Evolutionary conservation across 495 filamentous ascomycete genomes (phyloP).

Genomic region (Xylaria acuta): DNA sequence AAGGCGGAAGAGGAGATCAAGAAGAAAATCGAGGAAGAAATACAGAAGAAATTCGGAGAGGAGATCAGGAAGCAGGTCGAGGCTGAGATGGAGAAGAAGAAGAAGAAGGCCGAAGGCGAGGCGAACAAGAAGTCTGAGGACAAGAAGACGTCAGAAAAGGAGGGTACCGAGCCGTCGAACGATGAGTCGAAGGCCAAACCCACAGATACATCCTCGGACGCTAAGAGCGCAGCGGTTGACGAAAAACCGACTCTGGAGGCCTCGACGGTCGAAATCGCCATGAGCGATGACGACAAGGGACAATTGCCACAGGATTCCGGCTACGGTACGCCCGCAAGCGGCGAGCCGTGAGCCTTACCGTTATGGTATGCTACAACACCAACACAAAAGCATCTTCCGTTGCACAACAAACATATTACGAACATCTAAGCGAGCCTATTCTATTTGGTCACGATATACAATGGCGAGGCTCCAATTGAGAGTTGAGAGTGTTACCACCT

Average conservation of each 20-base stretch:
- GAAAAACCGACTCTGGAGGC: background rate
- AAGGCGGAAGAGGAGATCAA: constrained; percentile 26
- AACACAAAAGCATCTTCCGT: background rate
- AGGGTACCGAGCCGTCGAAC: background rate
- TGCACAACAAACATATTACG: background rate
- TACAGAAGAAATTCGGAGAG: constrained; percentile 28
- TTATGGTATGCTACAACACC: background rate
- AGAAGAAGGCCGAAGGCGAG: constrained; percentile 35
- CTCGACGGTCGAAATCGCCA: constrained; percentile 9
- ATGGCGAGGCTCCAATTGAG: background rate
- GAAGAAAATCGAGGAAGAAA: constrained; percentile 29
- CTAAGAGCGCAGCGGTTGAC: constrained; percentile 23
- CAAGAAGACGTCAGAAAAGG: constrained; percentile 11
- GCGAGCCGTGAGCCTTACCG: constrained; percentile 21
- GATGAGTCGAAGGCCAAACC: background rate
- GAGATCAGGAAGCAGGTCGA: constrained; percentile 28
- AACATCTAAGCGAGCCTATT: background rate
- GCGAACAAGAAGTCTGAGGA: constrained; percentile 14
- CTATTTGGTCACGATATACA: background rate
- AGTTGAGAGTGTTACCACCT: background rate
- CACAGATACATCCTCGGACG: constrained; percentile 15
- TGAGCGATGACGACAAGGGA: constrained; percentile 25
- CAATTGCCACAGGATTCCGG: constrained; percentile 35
- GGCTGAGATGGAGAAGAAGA: constrained; percentile 28
- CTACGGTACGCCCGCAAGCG: constrained; percentile 36